phyloP scores from a whole-genome alignment of 306 rosid genomes.

The Rosa persica region DNA sequence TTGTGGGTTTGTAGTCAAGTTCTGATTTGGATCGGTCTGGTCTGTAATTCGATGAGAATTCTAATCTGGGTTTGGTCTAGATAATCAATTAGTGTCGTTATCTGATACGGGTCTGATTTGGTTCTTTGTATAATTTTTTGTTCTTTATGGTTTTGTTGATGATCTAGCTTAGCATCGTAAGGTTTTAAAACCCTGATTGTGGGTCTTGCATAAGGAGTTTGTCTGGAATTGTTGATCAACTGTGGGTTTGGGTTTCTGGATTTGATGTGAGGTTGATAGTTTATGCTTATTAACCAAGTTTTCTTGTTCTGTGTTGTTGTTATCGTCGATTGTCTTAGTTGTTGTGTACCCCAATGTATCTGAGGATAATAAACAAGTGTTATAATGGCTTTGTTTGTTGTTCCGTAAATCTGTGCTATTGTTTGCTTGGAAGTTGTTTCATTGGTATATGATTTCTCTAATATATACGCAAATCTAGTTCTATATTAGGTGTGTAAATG shows the following conservation, averaged over 20 bases:
- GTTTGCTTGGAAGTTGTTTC: not conserved
- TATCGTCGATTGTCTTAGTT: not conserved
- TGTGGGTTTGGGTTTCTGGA: not conserved
- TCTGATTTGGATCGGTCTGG: not conserved
- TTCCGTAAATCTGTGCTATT: not conserved
- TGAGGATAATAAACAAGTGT: not conserved
- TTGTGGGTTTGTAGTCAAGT: not conserved
- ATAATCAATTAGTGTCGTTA: not conserved
- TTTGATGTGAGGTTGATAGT: not conserved
- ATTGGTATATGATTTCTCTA: not conserved
- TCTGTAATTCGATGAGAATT: not conserved
- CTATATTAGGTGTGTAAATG: not conserved
- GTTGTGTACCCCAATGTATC: not conserved
- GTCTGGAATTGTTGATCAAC: not conserved
- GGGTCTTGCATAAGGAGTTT: not conserved
- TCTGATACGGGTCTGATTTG: not conserved
- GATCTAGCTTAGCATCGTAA: not conserved
- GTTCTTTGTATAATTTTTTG: not conserved
- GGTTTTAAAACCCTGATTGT: not conserved
- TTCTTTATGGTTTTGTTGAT: not conserved
- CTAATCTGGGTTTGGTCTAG: conserved; percentile 4
- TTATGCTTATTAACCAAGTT: not conserved
- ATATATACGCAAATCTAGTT: not conserved
- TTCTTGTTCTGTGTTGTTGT: not conserved
- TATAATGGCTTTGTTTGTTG: not conserved